Base-by-base conservation (phyloP, 805 yeast genomes). In the Myxozyma udenii region DNA sequence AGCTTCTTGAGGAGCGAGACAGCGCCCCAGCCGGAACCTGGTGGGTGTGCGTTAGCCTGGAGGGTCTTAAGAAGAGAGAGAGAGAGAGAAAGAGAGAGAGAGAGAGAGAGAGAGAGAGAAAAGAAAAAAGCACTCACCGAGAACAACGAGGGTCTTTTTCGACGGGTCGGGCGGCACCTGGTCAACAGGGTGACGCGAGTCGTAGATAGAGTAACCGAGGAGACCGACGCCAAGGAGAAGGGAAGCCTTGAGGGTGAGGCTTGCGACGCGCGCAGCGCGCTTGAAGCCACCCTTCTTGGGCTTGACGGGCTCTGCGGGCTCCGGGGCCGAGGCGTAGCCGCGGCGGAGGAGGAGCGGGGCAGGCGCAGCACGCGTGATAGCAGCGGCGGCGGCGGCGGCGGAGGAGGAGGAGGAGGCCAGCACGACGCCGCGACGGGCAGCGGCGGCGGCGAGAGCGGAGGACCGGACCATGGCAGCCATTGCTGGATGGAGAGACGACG, bases 1-100 rank as follows among this genome's bases (percentile, higher is more conserved):
- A 90, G 74, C 66, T 82, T 79, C 73, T 87, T 87, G 71, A 90
- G 77, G 55, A 89, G 73, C 4, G 96, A 83, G 48, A 90, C 84
- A 11, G 95, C 80, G 55, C 96, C 97, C 98, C 98, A 90, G 48
- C 97, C 98, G 21, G 95, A 82, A 56, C 95, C 95, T 47, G 26
- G 14, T 22, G 33, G 14, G 22, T 12, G 35, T 24, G 7, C 24
- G 41, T 38, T 26, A 28, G 41, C 26, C 24, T 21, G n/a, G 33
- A n/a, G n/a, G n/a, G n/a, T n/a, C n/a, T n/a, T n/a, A n/a, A n/a
- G n/a, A n/a, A n/a, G 24, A 22, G 16, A 24, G 4, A 40, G 28
- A 11, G 19, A 26, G 26, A 16, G 18, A 21, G 4, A 4, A 21
- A 18, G n/a, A 6, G 19, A 3, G 41, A 7, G 5, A 19, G 23